Conservation (phyloP, 331 rosid species). For the Phaseolus coccineus region DNA sequence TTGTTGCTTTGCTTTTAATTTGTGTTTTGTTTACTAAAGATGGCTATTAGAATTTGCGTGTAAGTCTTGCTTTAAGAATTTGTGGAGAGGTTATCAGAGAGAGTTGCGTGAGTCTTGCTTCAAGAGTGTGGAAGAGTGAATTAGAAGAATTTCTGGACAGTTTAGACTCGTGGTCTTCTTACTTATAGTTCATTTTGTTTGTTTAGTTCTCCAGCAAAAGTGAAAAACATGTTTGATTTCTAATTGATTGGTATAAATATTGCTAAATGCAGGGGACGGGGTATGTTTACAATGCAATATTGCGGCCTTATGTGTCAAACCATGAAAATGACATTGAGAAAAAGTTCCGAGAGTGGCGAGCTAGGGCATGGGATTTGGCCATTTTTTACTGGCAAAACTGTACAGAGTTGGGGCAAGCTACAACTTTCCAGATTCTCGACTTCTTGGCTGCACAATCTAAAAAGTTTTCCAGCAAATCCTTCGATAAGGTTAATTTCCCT, state of each 20-base stretch:
- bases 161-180: background rate
- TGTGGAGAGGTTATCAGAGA: background rate
- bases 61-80: background rate
- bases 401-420: constrained; percentile 67
- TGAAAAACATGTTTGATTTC: constrained; percentile 7
- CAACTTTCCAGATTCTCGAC: constrained; percentile 63
- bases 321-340: constrained; percentile 74
- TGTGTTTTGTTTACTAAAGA: background rate
- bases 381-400: constrained; percentile 75
- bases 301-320: constrained; percentile 73
- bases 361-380: constrained; percentile 78
- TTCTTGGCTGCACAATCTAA: constrained; percentile 65
- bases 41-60: constrained; percentile 18
- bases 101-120: background rate
- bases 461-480: constrained; percentile 31
- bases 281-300: constrained; percentile 62
- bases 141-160: background rate
- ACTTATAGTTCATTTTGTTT: background rate
- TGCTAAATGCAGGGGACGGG: constrained; percentile 68
- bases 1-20: background rate
- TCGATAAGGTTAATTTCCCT: constrained; percentile 50
- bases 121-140: background rate
- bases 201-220: background rate
- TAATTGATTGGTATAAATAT: background rate
- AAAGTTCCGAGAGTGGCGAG: constrained; percentile 70